A percentile compares a stretch with the other conserved stretches of the same genome.
These are phyloP conservation scores for Aspergillus ochraceoroseus DNA, from an alignment of 2,329 filamentous ascomycete species.

Conservation along the genomic window DNA sequence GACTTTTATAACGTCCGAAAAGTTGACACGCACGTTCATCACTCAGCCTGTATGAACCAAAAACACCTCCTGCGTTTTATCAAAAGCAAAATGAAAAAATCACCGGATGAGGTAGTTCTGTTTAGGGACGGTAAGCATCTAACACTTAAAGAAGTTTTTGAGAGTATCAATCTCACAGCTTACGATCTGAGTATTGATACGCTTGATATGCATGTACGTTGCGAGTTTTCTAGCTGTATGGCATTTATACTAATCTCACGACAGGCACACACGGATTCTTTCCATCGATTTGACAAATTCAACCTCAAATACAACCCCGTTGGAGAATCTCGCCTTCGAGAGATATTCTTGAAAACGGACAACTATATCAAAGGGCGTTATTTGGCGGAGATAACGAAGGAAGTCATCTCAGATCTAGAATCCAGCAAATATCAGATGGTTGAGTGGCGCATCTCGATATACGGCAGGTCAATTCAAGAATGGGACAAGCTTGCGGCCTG, in stretches of 20 bases:
- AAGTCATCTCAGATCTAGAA: conserved; percentile 94
- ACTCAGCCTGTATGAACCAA: conserved; percentile 99
- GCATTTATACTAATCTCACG: conserved; percentile 11
- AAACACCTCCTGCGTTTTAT: conserved; percentile 98
- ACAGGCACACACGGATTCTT: conserved; percentile 90
- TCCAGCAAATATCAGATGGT: conserved; percentile 99
- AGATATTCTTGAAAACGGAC: conserved; percentile 98
- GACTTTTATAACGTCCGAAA: conserved; percentile 99
- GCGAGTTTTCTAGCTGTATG: not conserved
- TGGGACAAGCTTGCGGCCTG: conserved; percentile 97
- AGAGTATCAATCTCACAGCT: conserved; percentile 93
- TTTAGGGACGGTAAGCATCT: conserved; percentile 88
- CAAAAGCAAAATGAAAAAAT: conserved; percentile 99
- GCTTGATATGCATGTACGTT: conserved; percentile 89
- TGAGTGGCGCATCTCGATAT: conserved; percentile 97
- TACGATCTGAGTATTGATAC: conserved; percentile 98
- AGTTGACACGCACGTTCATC: conserved; percentile 97
- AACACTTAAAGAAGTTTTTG: conserved; percentile 87
- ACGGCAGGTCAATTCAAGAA: conserved; percentile 84
- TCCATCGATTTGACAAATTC: conserved; percentile 99
- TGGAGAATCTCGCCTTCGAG: conserved; percentile 87
- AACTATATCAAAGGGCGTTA: conserved; percentile 96
- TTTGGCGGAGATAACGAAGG: conserved; percentile 93
- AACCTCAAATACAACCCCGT: conserved; percentile 98
- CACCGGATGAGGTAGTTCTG: conserved; percentile 85